Evolutionary conservation across 2,329 filamentous ascomycete genomes (phyloP).

Genomic region (Phyllosticta paracitricarpa): DNA sequence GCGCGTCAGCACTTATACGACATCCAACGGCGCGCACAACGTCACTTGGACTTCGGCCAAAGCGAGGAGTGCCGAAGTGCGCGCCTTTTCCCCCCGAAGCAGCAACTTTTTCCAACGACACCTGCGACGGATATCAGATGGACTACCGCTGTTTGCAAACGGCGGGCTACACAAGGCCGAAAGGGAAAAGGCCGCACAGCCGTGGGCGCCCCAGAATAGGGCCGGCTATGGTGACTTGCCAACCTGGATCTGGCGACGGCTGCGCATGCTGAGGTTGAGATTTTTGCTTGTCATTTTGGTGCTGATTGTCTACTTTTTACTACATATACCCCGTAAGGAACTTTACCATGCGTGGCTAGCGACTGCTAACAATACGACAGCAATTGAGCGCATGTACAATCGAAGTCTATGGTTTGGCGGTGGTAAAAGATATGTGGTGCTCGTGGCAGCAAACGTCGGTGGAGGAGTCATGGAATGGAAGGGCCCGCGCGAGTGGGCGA

Average conservation of each 20-base stretch:
- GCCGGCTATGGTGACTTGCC: slow-evolving; percentile 25
- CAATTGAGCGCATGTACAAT: slow-evolving; percentile 53
- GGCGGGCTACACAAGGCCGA: slow-evolving; percentile 49
- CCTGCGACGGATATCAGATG: slow-evolving; percentile 69
- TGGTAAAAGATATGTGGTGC: slow-evolving; percentile 85
- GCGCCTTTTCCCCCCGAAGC: slow-evolving; percentile 69
- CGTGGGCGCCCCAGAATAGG: slow-evolving; percentile 39
- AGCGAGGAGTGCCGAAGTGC: slow-evolving; percentile 62
- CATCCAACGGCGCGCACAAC: slow-evolving; percentile 39
- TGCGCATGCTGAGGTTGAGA: slow-evolving; percentile 56
- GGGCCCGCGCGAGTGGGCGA: slow-evolving; percentile 92
- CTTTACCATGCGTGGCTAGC: slow-evolving; percentile 6
- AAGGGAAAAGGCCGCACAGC: slow-evolving; percentile 65
- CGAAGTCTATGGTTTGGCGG: slow-evolving; percentile 65
- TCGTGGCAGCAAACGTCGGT: slow-evolving; percentile 85
- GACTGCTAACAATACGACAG: slow-evolving; percentile 31
- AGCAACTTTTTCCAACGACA: slow-evolving; percentile 82
- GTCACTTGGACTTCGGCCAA: slow-evolving; percentile 79
- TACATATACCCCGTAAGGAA: slow-evolving; percentile 67
- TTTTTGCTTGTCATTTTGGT: slow-evolving; percentile 51
- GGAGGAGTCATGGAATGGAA: slow-evolving; percentile 99
- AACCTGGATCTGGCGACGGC: slow-evolving; percentile 37
- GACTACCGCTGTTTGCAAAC: slow-evolving; percentile 56
- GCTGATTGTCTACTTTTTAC: slow-evolving; percentile 51
- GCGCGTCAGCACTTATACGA: slow-evolving; percentile 37